Conservation (phyloP, 805 yeast species). For the Starmerella kuoi region DNA sequence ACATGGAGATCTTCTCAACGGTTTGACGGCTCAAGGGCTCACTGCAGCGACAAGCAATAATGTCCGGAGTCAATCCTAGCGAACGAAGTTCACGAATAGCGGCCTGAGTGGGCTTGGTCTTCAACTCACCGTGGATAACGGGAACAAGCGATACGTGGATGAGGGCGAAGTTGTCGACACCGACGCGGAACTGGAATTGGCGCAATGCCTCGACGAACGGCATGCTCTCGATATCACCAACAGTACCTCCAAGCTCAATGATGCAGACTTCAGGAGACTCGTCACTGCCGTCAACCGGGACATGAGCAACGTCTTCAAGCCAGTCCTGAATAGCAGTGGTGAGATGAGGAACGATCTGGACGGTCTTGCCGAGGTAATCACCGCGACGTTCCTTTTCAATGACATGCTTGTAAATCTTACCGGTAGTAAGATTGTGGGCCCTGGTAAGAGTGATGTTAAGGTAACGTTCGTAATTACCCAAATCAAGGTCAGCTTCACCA, state of each 20-base stretch:
- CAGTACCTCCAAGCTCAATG: slow-evolving; percentile 97
- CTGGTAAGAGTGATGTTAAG: slow-evolving; percentile 82
- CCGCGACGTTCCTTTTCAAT: slow-evolving; percentile 92
- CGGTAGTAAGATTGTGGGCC: slow-evolving; percentile 96
- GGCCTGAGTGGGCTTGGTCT: slow-evolving; percentile 98
- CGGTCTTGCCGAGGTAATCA: slow-evolving; percentile 97
- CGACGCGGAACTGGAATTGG: slow-evolving; percentile 97
- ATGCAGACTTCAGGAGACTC: slow-evolving; percentile 91
- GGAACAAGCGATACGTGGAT: slow-evolving; percentile 96
- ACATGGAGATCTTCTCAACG: slow-evolving; percentile 95
- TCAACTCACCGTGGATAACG: slow-evolving; percentile 96
- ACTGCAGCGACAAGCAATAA: slow-evolving; percentile 95
- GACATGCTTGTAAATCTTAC: slow-evolving; percentile 88
- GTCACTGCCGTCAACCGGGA: slow-evolving; percentile 86
- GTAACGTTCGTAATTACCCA: slow-evolving; percentile 97
- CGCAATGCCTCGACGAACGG: slow-evolving; percentile 98
- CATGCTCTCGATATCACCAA: slow-evolving; percentile 97
- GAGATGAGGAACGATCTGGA: slow-evolving; percentile 96
- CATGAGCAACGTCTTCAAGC: slow-evolving; percentile 83
- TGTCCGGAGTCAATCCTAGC: slow-evolving; percentile 86
- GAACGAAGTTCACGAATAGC: slow-evolving; percentile 95
- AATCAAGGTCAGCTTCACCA: slow-evolving; percentile 95
- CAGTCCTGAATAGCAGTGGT: slow-evolving; percentile 97
- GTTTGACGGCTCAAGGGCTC: slow-evolving; percentile 69
- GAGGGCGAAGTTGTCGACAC: slow-evolving; percentile 82